Base-by-base conservation (phyloP, 2,329 filamentous ascomycete genomes). In the Fusarium sublunatum region DNA sequence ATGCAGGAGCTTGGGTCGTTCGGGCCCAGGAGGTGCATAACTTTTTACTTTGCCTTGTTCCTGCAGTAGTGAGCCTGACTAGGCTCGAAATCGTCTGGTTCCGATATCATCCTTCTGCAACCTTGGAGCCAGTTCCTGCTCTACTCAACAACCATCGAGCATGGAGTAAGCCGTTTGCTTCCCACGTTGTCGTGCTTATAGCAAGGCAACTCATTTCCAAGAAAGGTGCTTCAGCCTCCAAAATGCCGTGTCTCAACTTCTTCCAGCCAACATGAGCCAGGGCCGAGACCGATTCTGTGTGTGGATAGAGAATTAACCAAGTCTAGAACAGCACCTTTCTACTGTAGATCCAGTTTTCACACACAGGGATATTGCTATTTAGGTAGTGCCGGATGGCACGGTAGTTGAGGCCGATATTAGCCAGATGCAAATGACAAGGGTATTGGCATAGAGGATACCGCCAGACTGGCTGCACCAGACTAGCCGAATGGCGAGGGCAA, bases 21-120 rank as follows among this genome's bases (percentile, higher is more conserved):
- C 52, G 55, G 41, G 19, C 48, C 39, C 45, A 59, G 41, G 48
- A 64, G 41, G 54, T 63, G 52, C 64, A 65, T 57, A 58, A 40
- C 48, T 34, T 25, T 43, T 66, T 58, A 49, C 48, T 38, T 56
- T 36, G 52, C 45, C 44, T 26, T 58, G 68, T 70, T 70, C 68
- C 68, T 70, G 68, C 68, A 70, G 68, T 70, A 70, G 66, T 61
- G 49, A 52, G 29, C 47, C 56, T 39, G 42, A 60, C 68, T 68
- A 66, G 46, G 44, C 67, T 58, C 54, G 32, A 56, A 53, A 39
- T 48, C 45, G 42, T 57, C 48, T 64, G 61, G 53, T 40, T 49
- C 48, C 34, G 35, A 52, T 40, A 49, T 38, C 43, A 31, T 31
- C 26, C 19, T 34, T 42, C 35, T 31, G 28, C 55, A 48, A 48